Evolutionary conservation across 345 rosid species (phyloP).

Genomic region (Lumnitzera littorea): DNA sequence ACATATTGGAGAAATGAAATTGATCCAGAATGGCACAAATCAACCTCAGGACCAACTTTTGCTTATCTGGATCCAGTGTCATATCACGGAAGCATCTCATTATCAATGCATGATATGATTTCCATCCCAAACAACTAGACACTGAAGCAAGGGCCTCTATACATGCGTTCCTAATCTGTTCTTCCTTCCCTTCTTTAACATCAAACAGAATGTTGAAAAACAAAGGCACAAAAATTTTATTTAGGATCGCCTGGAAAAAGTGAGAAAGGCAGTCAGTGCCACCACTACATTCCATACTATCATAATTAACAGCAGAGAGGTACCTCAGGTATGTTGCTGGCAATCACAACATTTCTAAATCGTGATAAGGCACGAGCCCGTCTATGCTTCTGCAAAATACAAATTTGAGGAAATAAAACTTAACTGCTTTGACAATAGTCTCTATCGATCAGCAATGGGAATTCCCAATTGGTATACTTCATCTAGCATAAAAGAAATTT

Average conservation of each 20-base stretch:
- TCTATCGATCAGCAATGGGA: too few relatives aligned
- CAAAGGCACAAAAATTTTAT: constrained; percentile 67
- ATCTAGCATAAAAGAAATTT: neutral
- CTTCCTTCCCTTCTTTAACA: constrained; percentile 59
- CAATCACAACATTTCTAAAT: constrained; percentile 43
- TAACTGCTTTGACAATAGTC: too few relatives aligned
- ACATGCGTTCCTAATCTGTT: constrained; percentile 63
- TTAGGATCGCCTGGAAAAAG: constrained; percentile 53
- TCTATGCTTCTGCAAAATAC: constrained; percentile 62
- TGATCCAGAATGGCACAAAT: constrained; percentile 69
- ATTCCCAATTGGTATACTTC: too few relatives aligned
- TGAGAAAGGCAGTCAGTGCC: constrained; percentile 8
- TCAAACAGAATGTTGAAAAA: constrained; percentile 79
- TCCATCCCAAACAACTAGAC: constrained; percentile 71
- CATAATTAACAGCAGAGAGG: neutral
- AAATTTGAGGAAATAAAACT: constrained; percentile 1
- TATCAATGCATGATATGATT: constrained; percentile 57
- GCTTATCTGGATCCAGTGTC: constrained; percentile 47
- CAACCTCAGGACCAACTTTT: constrained; percentile 56
- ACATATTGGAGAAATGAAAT: constrained; percentile 48
- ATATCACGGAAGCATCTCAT: constrained; percentile 69
- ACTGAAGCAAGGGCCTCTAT: constrained; percentile 68
- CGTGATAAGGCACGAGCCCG: constrained; percentile 66
- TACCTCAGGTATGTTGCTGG: constrained; percentile 50
- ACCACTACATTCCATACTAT: constrained; percentile 5